Evolutionary conservation across 129 eudicot genomes (phyloP).

Genomic region (Kitagawia praeruptora): DNA sequence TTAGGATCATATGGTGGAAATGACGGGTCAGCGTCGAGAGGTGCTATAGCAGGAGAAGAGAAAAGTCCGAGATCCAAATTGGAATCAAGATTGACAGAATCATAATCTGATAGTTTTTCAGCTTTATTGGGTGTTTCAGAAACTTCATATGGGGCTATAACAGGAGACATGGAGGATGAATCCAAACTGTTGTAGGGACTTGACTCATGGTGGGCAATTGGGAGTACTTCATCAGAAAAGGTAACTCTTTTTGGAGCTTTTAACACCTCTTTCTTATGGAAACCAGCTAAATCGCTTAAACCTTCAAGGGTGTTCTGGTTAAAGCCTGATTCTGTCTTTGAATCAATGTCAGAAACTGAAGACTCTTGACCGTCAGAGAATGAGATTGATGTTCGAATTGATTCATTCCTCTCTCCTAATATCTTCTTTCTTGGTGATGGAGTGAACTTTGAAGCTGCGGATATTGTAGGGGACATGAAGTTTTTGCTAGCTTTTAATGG

Average conservation of each 20-base stretch:
- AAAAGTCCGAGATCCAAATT: conserved; percentile 1
- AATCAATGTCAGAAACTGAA: conserved; percentile 28
- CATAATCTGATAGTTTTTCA: conserved; percentile 23
- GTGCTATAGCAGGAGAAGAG: conserved; percentile 45
- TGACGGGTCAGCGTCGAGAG: conserved; percentile 62
- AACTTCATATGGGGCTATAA: conserved; percentile 17
- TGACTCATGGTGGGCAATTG: conserved; percentile 7
- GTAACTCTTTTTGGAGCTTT: conserved; percentile 28
- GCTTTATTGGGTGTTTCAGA: conserved; percentile 23
- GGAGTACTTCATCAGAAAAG: conserved; percentile 28
- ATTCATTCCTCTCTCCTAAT: conserved; percentile 55
- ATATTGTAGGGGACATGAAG: conserved; percentile 66
- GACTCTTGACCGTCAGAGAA: conserved; percentile 36
- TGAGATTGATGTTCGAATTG: conserved; percentile 48
- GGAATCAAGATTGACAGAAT: conserved; percentile 11
- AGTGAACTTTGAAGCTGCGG: conserved; percentile 63
- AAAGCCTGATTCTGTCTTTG: conserved; percentile 17
- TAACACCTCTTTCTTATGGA: conserved; percentile 24
- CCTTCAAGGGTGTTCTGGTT: conserved; percentile 14
- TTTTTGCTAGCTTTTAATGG: conserved; percentile 40
- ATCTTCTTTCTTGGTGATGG: conserved; percentile 57
- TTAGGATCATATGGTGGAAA: conserved; percentile 85
- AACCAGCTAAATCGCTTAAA: background rate
- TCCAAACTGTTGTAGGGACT: background rate
- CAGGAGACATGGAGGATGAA: conserved; percentile 5